These are phyloP conservation scores for Arctostaphylos glauca DNA, from an alignment of 148 eudicot species.

Conservation along the genomic window DNA sequence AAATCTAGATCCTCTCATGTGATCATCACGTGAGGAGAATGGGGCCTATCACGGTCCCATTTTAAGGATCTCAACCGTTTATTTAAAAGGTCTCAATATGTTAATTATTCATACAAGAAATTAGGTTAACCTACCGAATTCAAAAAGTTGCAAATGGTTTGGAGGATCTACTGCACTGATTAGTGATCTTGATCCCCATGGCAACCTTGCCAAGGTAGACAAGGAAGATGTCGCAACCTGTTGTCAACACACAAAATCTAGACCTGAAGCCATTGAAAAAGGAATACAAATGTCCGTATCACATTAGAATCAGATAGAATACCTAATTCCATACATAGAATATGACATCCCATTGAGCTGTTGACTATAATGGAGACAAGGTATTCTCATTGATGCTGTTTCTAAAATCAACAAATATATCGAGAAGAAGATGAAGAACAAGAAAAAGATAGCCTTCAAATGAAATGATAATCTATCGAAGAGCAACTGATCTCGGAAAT, in stretches of 20 bases:
- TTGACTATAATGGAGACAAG: not conserved
- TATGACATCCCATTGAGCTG: not conserved
- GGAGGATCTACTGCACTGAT: slow-evolving; percentile 28
- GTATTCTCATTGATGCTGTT: not conserved
- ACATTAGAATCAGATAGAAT: not conserved
- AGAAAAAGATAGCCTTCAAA: too few species aligned
- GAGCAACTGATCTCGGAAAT: too few species aligned
- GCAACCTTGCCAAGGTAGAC: slow-evolving; percentile 45
- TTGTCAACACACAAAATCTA: slow-evolving; percentile 6
- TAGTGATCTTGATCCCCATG: slow-evolving; percentile 53
- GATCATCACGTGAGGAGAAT: not conserved
- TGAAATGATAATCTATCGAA: too few species aligned
- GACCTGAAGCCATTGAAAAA: not conserved
- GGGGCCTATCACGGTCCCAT: not conserved
- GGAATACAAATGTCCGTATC: not conserved
- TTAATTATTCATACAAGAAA: not conserved
- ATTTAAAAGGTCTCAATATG: not conserved
- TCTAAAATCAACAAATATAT: not conserved
- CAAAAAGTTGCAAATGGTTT: slow-evolving; percentile 41
- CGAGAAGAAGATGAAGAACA: too few species aligned
- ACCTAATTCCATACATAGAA: too few species aligned
- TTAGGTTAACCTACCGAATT: slow-evolving; percentile 39
- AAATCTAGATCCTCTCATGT: not conserved
- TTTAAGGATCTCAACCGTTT: not conserved
- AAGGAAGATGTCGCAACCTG: slow-evolving; percentile 50